Evolutionary conservation across 2,329 filamentous ascomycete species (phyloP), one percentile per base, ranked within the genome.

Genomic region (Cladorrhinum sp.): DNA sequence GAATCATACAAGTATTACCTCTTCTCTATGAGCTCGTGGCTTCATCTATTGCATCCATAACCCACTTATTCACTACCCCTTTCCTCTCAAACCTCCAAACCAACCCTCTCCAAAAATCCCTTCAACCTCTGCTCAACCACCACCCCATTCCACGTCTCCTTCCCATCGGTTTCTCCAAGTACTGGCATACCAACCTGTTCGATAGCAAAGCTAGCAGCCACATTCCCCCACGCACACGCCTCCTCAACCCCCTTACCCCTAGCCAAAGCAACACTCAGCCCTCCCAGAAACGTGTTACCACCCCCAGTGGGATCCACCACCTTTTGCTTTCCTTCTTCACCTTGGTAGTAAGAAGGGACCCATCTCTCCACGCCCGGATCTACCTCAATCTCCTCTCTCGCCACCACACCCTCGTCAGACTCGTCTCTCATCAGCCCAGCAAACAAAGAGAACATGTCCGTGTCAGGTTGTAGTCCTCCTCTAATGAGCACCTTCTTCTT

Each of bases 241-340:
- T 91, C 86, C 62, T 87, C 85, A 45, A 90, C 78, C 24, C 73
- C 70, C 66, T 82, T 78, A 1, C 84, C 86, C 56, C 88, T 77
- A 29, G 80, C 86, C 66, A 89, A 74, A 1, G 79, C 85, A 12
- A 87, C 78, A 0, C 80, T 77, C 51, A 86, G 67, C n/a, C 83
- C 82, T 22, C 82, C 82, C 23, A 97, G 78, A 68, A 97, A 98
- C 0, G 90, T 88, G 74, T 99, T 99, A 0, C 95, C 95, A 20
- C 92, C 95, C 9, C 95, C 95, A 0, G 95, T 98, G 0, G 93
- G 93, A 73, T 98, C 95, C n/a, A 95, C 77, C 1, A 97, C 91
- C 60, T 78, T 84, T 8, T 67, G 72, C 4, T 72, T 60, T 12
- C 18, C 53, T 24, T 60, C 62, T 1, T 57, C 53, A 6, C 32